A percentile compares a stretch with the other conserved stretches of the same genome.
Conservation (phyloP, 1,139 yeast genomes). For the Ogataea hybrid region DNA sequence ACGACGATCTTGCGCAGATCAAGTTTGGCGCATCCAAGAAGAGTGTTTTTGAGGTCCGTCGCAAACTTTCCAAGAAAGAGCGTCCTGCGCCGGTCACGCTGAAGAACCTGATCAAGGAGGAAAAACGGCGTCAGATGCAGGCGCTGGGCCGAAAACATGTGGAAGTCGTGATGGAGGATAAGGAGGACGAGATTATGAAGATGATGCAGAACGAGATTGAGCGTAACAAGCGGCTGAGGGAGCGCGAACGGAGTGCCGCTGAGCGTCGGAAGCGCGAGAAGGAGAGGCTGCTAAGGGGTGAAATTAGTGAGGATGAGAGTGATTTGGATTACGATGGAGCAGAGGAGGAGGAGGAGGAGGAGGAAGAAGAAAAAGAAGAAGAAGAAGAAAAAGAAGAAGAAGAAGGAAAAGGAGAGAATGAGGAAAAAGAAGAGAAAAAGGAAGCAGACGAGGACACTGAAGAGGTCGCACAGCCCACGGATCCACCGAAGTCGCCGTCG, state of each 20-base stretch:
- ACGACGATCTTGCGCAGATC: slow-evolving; percentile 14
- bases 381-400: slow-evolving; percentile 5
- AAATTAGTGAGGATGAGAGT: slow-evolving; percentile 21
- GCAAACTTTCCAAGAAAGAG: slow-evolving; percentile 15
- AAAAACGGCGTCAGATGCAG: slow-evolving; percentile 18
- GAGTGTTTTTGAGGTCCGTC: slow-evolving; percentile 21
- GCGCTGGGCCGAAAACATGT: slow-evolving; percentile 13
- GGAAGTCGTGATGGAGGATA: slow-evolving; percentile 5
- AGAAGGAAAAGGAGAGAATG: slow-evolving; percentile 2
- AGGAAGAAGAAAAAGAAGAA: slow-evolving; percentile 8
- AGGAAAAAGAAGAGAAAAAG: background rate
- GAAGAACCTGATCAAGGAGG: slow-evolving; percentile 20
- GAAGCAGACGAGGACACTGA: background rate
- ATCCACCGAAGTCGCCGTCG: slow-evolving; percentile 4
- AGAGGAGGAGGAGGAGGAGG: slow-evolving; percentile 14
- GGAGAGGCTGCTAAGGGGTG: slow-evolving; percentile 16
- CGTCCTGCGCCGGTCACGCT: slow-evolving; percentile 15
- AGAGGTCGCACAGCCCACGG: background rate
- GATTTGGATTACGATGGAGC: slow-evolving; percentile 12
- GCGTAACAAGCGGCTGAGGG: slow-evolving; percentile 21
- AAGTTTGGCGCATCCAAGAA: slow-evolving; percentile 15
- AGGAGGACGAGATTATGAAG: slow-evolving; percentile 19
- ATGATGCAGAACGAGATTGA: slow-evolving; percentile 22
- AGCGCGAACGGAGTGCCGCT: slow-evolving; percentile 17
- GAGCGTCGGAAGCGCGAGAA: slow-evolving; percentile 16